Conservation (phyloP, 2,329 filamentous ascomycete species). For the Scytalidium sp. region DNA sequence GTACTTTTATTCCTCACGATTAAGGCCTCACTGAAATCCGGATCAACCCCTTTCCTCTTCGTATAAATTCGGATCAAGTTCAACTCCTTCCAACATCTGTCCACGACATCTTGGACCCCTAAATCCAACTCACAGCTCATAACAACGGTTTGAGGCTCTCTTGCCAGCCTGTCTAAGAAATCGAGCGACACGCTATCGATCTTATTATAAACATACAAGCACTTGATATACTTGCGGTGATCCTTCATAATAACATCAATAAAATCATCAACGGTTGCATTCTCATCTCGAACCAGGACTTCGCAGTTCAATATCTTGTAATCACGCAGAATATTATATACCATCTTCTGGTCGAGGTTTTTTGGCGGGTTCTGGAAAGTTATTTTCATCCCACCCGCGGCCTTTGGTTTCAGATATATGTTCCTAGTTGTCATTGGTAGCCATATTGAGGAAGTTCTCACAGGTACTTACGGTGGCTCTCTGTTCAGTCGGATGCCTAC, state of each 20-base stretch:
- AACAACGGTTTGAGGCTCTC: slow-evolving; percentile 90
- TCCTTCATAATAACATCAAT: slow-evolving; percentile 99
- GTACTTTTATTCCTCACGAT: slow-evolving; percentile 87
- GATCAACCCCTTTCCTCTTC: slow-evolving; percentile 89
- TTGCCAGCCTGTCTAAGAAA: slow-evolving; percentile 86
- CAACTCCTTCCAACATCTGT: slow-evolving; percentile 92
- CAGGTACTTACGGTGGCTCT: slow-evolving; percentile 70
- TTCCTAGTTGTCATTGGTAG: slow-evolving; percentile 54
- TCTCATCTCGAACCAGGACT: slow-evolving; percentile 90
- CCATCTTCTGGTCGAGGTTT: slow-evolving; percentile 92
- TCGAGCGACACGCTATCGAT: slow-evolving; percentile 93
- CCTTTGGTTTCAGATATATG: slow-evolving; percentile 95
- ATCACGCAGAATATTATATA: slow-evolving; percentile 95
- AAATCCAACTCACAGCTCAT: slow-evolving; percentile 98
- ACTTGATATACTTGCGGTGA: slow-evolving; percentile 92
- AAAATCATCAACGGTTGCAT: slow-evolving; percentile 94
- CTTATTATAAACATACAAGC: slow-evolving; percentile 99
- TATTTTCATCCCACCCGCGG: slow-evolving; percentile 97
- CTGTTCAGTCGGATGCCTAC: slow-evolving; percentile 93
- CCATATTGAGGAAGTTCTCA: not conserved
- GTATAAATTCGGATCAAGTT: slow-evolving; percentile 91
- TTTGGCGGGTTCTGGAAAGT: slow-evolving; percentile 91
- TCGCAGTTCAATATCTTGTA: slow-evolving; percentile 99
- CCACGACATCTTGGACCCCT: slow-evolving; percentile 89
- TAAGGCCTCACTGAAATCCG: slow-evolving; percentile 84